Percentiles rank a stretch among this genome's conserved stretches.
Evolutionary conservation across 1,284 basidiomycete species (phyloP).

Genomic region (Earliella scabrosa): DNA sequence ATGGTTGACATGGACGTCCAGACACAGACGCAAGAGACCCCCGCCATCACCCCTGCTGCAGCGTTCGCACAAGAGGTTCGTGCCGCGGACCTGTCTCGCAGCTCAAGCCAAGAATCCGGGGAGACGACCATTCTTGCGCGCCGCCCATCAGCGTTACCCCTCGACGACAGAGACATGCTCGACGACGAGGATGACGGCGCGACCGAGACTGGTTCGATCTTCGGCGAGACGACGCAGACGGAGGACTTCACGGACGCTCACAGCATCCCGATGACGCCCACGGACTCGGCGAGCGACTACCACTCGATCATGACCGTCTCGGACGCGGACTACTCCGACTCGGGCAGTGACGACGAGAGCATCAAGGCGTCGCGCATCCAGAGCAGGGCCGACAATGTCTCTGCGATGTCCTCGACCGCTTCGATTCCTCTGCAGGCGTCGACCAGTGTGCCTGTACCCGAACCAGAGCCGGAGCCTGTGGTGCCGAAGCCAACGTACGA

Average conservation of each 20-base stretch:
- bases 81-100: slow-evolving; percentile 11
- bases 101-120: slow-evolving; percentile 39
- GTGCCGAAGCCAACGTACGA: slow-evolving; percentile 39
- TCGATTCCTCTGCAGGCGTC: slow-evolving; percentile 21
- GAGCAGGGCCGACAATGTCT: slow-evolving; percentile 37
- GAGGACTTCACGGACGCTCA: slow-evolving; percentile 87
- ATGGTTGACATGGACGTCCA: slow-evolving; percentile 41
- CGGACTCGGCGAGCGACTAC: slow-evolving; percentile 64
- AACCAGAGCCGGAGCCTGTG: slow-evolving; percentile 7
- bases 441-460: slow-evolving; percentile 7
- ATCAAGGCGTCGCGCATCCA: slow-evolving; percentile 64
- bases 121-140: slow-evolving; percentile 50
- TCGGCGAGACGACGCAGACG: slow-evolving; percentile 58
- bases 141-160: slow-evolving; percentile 38
- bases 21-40: slow-evolving; percentile 31
- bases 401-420: slow-evolving; percentile 29
- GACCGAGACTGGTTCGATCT: slow-evolving; percentile 66
- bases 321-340: slow-evolving; percentile 61
- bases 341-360: slow-evolving; percentile 57
- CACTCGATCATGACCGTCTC: slow-evolving; percentile 76
- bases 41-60: slow-evolving; percentile 11
- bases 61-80: slow-evolving; percentile 23
- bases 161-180: slow-evolving; percentile 38
- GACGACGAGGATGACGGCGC: slow-evolving; percentile 58
- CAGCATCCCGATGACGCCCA: slow-evolving; percentile 68